Evolutionary conservation across 2,329 filamentous ascomycete species (phyloP), one percentile per base, ranked within the genome.

Genomic region (Lachnellula subtilissima): DNA sequence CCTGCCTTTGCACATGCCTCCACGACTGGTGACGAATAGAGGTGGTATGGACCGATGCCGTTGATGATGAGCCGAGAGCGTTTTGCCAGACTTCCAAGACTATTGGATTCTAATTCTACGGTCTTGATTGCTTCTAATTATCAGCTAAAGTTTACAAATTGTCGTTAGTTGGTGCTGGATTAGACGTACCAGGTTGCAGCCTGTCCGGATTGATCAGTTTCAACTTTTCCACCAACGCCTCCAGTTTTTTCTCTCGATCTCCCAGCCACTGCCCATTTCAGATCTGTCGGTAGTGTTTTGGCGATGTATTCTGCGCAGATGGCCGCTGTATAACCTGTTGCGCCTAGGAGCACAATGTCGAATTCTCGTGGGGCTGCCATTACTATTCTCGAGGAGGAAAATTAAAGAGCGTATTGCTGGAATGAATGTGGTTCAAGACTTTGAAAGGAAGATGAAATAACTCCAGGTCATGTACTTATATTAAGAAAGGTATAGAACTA

Each of bases 251-350:
- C 32, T 32, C 6, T 15, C 2, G 83, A 86, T 48, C 85, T 80
- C 36, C 85, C 85, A 49, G 84, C 84, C 56, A 88, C 76, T 17
- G 82, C 84, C 85, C 85, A 88, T 73, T 78, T 84, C 53, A 88
- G 68, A 65, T 82, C 77, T 19, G 82, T 84, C 0, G 84, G 83
- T 1, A 82, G 75, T 56, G 78, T 72, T 48, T 76, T 76, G 48
- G 77, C 77, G 62, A 88, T 80, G 69, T 87, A 78, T 68, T 87
- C 80, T 39, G 80, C 81, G 15, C 77, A 79, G 53, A 84, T 74
- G 61, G 79, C 81, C 32, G 85, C 85, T 0, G 85, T 88, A 69
- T 87, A 87, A 19, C 85, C 85, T 3, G 82, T 86, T 12, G 85
- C 84, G 22, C 85, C 85, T 8, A 86, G 74, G 25, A 88, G 73